Conservation (phyloP, 805 yeast species). For the Candida sakaeoensis region DNA sequence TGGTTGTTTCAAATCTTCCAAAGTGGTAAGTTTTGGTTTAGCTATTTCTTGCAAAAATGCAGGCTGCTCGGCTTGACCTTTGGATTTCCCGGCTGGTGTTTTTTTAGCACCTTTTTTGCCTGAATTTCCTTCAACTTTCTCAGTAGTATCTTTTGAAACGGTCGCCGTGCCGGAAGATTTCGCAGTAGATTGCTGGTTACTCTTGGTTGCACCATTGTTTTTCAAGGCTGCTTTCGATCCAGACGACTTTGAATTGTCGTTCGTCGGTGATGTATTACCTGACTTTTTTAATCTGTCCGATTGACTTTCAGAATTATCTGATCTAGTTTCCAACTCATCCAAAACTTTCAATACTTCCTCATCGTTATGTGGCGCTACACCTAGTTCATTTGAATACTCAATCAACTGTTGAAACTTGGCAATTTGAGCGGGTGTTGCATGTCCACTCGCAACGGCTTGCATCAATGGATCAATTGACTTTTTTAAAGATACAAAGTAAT, state of each 20-base stretch:
- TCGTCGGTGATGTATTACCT: too few species aligned
- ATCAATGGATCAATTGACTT: not conserved
- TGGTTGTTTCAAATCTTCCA: constrained; percentile 10
- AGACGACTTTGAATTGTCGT: too few species aligned
- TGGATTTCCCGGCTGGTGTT: too few species aligned
- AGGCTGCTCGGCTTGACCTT: not conserved
- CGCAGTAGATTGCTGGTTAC: too few species aligned
- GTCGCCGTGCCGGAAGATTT: too few species aligned
- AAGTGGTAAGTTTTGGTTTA: constrained; percentile 3
- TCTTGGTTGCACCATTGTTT: too few species aligned
- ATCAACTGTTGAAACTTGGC: not conserved
- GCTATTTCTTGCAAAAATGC: not conserved
- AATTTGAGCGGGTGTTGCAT: not conserved
- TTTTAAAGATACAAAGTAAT: constrained; percentile 1
- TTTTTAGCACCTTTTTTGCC: too few species aligned
- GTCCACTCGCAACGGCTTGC: not conserved
- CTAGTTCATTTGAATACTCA: not conserved
- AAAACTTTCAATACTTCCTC: not conserved
- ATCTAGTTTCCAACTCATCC: not conserved
- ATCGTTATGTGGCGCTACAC: not conserved
- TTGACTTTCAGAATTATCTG: too few species aligned
- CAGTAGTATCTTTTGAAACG: too few species aligned
- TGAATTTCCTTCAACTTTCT: too few species aligned
- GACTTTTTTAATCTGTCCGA: too few species aligned
- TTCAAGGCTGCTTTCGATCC: too few species aligned